phyloP scores from a whole-genome alignment of 1,284 basidiomycete genomes.

The Fistulina hepatica region DNA sequence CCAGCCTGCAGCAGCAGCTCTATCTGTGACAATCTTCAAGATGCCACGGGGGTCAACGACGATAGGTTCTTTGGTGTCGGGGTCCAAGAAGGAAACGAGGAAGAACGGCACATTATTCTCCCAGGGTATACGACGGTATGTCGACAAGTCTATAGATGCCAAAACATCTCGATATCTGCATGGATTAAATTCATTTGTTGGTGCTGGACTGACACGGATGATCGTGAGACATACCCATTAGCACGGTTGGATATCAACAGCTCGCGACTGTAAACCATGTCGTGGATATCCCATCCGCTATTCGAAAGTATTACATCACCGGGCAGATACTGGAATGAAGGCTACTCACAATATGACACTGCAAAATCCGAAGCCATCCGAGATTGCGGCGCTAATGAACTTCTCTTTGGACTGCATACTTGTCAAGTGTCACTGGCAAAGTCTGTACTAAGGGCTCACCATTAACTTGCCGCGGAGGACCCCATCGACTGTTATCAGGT shows the following conservation, averaged over 20 bases:
- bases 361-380: slow-evolving; percentile 85
- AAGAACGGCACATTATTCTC: slow-evolving; percentile 91
- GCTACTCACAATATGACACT: slow-evolving; percentile 72
- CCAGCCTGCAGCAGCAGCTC: slow-evolving; percentile 38
- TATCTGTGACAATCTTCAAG: slow-evolving; percentile 51
- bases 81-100: slow-evolving; percentile 82
- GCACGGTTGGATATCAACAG: slow-evolving; percentile 81
- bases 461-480: slow-evolving; percentile 91
- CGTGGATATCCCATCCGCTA: slow-evolving; percentile 86
- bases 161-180: slow-evolving; percentile 68
- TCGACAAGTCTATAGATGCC: slow-evolving; percentile 76
- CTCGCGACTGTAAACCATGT: slow-evolving; percentile 73
- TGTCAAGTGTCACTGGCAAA: slow-evolving; percentile 1
- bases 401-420: slow-evolving; percentile 71
- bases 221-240: slow-evolving; percentile 47
- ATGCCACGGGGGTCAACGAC: slow-evolving; percentile 79
- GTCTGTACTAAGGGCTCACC: slow-evolving; percentile 31
- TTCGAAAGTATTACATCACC: background rate
- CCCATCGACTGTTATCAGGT: slow-evolving; percentile 62
- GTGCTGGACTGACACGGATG: background rate
- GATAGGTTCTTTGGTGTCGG: slow-evolving; percentile 67
- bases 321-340: slow-evolving; percentile 1
- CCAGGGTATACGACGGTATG: slow-evolving; percentile 85
- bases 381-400: slow-evolving; percentile 77
- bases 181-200: background rate